Evolutionary conservation across 1,284 basidiomycete genomes (phyloP).

Genomic region (Austropuccinia psidii): DNA sequence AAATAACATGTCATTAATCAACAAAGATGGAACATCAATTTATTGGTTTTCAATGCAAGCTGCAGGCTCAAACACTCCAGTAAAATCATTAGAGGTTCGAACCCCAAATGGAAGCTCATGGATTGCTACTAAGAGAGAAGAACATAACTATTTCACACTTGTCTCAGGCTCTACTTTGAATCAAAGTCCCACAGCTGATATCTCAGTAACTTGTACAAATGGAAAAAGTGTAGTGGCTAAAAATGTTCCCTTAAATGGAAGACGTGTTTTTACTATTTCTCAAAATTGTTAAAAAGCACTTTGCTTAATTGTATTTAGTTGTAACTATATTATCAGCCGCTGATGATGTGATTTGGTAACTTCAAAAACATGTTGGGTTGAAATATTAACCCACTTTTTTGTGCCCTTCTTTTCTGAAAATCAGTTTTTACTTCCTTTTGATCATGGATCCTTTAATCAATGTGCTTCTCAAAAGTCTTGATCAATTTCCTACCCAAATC

Average conservation of each 20-base stretch:
- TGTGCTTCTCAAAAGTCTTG: too few species aligned
- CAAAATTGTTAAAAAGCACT: constrained; percentile 1
- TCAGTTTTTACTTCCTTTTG: too few species aligned
- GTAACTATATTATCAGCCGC: too few species aligned
- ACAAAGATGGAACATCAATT: neutral
- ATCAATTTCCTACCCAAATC: too few species aligned
- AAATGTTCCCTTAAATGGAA: neutral
- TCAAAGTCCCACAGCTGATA: neutral
- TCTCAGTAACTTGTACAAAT: neutral
- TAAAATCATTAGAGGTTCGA: neutral
- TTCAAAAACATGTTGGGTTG: too few species aligned
- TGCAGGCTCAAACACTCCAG: neutral
- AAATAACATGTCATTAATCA: neutral
- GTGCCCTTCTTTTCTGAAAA: too few species aligned
- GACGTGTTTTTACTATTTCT: neutral
- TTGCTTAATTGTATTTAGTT: too few species aligned
- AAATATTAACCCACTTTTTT: too few species aligned
- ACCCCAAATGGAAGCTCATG: neutral
- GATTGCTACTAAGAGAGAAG: neutral
- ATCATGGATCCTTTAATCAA: too few species aligned
- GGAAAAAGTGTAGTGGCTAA: neutral
- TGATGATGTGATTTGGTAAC: too few species aligned
- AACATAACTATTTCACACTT: neutral
- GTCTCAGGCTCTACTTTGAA: too few species aligned
- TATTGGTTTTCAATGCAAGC: neutral